These are phyloP conservation scores for Globisporangium viniferum DNA, from an alignment of 352 stramenopile species.

Conservation along the genomic window DNA sequence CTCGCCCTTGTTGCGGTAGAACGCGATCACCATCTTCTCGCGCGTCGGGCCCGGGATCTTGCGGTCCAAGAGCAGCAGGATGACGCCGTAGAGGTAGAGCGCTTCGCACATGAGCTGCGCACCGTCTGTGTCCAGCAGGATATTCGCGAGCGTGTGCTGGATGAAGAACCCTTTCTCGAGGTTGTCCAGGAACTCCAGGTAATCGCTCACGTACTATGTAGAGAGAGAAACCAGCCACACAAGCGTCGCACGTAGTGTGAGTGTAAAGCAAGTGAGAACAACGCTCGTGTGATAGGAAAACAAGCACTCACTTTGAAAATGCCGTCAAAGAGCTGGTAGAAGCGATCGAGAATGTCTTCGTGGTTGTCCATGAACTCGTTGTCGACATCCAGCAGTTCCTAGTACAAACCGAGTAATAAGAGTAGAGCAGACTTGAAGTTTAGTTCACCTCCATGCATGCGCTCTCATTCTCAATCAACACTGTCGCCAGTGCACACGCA, in stretches of 20 bases:
- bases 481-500: not conserved
- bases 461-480: not conserved
- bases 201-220: slow-evolving; percentile 88
- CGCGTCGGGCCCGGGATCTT: slow-evolving; percentile 86
- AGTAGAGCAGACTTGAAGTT: not conserved
- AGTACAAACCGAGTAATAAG: not conserved
- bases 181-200: slow-evolving; percentile 91
- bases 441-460: not conserved
- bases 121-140: slow-evolving; percentile 92
- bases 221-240: not conserved
- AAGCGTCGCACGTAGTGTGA: not conserved
- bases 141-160: slow-evolving; percentile 93
- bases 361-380: slow-evolving; percentile 92
- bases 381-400: slow-evolving; percentile 88
- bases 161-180: slow-evolving; percentile 94
- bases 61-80: slow-evolving; percentile 92
- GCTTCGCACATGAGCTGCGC: slow-evolving; percentile 94
- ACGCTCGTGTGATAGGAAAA: not conserved
- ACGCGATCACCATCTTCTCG: slow-evolving; percentile 92
- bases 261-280: not conserved
- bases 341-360: slow-evolving; percentile 80
- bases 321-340: slow-evolving; percentile 88
- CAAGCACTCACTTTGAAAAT: slow-evolving; percentile 67
- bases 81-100: slow-evolving; percentile 94
- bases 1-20: slow-evolving; percentile 87